Conservation (phyloP, 352 stramenopile genomes). For the Pythium insidiosum region DNA sequence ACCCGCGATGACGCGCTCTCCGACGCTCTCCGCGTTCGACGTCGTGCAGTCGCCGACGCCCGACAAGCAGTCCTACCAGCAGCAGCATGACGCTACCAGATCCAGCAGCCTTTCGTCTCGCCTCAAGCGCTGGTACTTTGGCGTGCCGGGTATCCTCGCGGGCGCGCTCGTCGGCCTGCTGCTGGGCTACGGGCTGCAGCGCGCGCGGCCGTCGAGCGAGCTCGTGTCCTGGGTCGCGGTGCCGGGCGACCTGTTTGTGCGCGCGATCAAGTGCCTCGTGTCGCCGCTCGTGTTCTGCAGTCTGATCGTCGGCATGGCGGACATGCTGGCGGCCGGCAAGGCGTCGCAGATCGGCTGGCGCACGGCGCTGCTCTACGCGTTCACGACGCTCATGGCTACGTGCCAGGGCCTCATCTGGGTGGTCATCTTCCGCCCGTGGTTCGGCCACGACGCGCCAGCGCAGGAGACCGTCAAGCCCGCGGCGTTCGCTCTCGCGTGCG, state of each 20-base stretch:
- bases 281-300: constrained; percentile 33
- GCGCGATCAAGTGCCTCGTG: constrained; percentile 40
- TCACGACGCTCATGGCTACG: constrained; percentile 8
- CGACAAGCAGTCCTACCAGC: neutral
- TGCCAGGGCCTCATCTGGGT: constrained; percentile 12
- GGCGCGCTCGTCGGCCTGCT: constrained; percentile 10
- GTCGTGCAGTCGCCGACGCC: constrained; percentile 15
- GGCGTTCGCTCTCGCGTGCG: constrained; percentile 11
- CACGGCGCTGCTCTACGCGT: constrained; percentile 20
- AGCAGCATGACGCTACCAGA: constrained; percentile 1
- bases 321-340: constrained; percentile 29
- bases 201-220: constrained; percentile 1
- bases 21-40: no score
- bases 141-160: constrained; percentile 12
- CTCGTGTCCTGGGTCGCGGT: constrained; percentile 22
- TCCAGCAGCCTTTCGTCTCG: neutral
- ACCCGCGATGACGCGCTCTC: no score
- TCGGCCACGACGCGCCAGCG: constrained; percentile 5
- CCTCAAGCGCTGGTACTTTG: constrained; percentile 11
- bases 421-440: constrained; percentile 10
- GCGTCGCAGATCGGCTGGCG: constrained; percentile 22
- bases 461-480: neutral
- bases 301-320: constrained; percentile 25
- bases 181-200: constrained; percentile 5
- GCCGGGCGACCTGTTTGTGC: constrained; percentile 31